These are phyloP conservation scores for Elaeagnus macrophylla DNA, from an alignment of 306 rosid species.

Conservation along the genomic window DNA sequence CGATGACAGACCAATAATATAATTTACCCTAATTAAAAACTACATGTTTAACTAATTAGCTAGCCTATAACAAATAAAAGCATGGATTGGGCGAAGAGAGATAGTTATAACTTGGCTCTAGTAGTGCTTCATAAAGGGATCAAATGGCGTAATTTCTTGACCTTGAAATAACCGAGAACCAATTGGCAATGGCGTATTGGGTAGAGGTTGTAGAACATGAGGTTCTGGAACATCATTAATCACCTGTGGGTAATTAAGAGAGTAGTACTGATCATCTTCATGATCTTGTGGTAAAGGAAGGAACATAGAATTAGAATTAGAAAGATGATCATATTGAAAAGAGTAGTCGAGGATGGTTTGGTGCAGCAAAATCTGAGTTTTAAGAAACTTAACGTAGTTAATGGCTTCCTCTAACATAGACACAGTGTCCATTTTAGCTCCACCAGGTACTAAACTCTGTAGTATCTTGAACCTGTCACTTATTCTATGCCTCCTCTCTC, in stretches of 20 bases:
- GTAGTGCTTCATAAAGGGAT: slow-evolving; percentile 19
- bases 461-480: slow-evolving; percentile 84
- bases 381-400: slow-evolving; percentile 74
- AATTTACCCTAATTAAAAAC: too few relatives aligned
- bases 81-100: too few relatives aligned
- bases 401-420: slow-evolving; percentile 85
- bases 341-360: slow-evolving; percentile 53
- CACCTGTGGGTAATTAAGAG: background rate
- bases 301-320: background rate
- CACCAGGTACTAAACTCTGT: slow-evolving; percentile 89
- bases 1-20: too few relatives aligned
- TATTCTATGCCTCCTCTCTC: slow-evolving; percentile 81
- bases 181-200: slow-evolving; percentile 5
- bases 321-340: slow-evolving; percentile 4
- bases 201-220: slow-evolving; percentile 15
- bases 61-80: too few relatives aligned
- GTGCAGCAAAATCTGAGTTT: slow-evolving; percentile 75
- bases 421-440: slow-evolving; percentile 81
- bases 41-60: too few relatives aligned
- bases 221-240: background rate
- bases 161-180: slow-evolving; percentile 17
- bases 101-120: too few relatives aligned
- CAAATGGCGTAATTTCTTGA: slow-evolving; percentile 18
- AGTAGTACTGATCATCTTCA: slow-evolving; percentile 1
- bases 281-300: too few relatives aligned